A percentile compares a stretch with the other conserved stretches of the same genome.
phyloP scores from a whole-genome alignment of 2,329 filamentous ascomycete genomes.

The Fusarium sp. region DNA sequence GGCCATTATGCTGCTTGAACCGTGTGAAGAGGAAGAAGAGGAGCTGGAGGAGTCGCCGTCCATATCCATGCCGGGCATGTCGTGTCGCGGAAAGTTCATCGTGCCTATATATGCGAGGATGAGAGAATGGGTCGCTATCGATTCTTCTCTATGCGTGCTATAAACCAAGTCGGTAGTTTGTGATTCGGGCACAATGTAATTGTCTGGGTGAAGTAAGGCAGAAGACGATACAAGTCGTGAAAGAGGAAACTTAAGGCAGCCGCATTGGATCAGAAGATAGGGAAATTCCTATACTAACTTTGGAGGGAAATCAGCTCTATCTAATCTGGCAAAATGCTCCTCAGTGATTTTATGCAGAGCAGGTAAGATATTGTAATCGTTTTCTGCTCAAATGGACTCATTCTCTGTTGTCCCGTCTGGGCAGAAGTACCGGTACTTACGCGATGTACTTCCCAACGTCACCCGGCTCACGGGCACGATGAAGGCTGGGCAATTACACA shows the following conservation, averaged over 20 bases:
- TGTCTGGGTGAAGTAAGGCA: background rate
- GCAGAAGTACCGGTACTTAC: constrained; percentile 36
- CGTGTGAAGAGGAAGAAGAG: constrained; percentile 34
- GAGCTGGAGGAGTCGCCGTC: constrained; percentile 30
- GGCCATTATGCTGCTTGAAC: constrained; percentile 56
- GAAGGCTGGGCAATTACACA: no score
- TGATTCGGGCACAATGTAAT: background rate
- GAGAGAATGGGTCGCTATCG: background rate
- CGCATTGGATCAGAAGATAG: background rate
- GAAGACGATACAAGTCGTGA: background rate
- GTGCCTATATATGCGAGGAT: background rate
- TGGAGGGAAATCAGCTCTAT: background rate
- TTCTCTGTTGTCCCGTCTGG: constrained; percentile 3
- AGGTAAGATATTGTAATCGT: constrained; percentile 11
- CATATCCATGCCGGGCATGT: constrained; percentile 47
- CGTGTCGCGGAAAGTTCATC: constrained; percentile 47
- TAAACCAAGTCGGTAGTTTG: background rate
- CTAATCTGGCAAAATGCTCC: background rate
- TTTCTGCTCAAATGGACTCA: constrained; percentile 43
- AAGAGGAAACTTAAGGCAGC: background rate
- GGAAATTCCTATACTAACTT: background rate
- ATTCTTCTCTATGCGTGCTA: no score
- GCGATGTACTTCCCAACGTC: constrained; percentile 7
- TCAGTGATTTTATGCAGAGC: background rate
- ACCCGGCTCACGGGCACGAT: no score